Conservation (phyloP, 2,329 filamentous ascomycete genomes). For the Aspergillus alliaceus region DNA sequence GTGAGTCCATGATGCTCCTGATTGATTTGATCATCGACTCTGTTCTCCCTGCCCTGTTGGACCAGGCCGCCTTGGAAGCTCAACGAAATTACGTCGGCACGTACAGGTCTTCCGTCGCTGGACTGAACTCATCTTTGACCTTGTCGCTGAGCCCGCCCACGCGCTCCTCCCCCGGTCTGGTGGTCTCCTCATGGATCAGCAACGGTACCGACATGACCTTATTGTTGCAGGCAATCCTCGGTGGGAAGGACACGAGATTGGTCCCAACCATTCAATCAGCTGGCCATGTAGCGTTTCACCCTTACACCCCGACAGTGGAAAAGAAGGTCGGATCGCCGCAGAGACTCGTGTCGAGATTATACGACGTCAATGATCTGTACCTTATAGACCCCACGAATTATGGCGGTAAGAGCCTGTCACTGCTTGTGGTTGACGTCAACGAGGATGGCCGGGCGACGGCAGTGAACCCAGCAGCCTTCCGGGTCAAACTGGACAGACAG, state of each 20-base stretch:
- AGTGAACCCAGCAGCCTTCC: constrained; percentile 18
- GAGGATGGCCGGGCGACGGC: constrained; percentile 22
- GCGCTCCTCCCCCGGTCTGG: constrained; percentile 21
- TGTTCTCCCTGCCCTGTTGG: constrained; percentile 33
- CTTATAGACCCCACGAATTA: constrained; percentile 21
- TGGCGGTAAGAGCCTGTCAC: constrained; percentile 21
- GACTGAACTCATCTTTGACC: constrained; percentile 28
- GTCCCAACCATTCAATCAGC: constrained; percentile 19
- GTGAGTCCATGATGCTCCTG: constrained; percentile 12
- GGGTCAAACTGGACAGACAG: constrained; percentile 14
- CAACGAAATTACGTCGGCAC: constrained; percentile 25
- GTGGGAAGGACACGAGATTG: constrained; percentile 14
- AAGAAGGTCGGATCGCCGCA: constrained; percentile 1
- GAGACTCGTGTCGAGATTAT: constrained; percentile 17
- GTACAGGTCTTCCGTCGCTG: constrained; percentile 23
- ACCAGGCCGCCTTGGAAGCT: constrained; percentile 31
- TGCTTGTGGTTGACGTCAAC: constrained; percentile 29
- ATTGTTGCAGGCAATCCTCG: not conserved
- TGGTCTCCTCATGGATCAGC: constrained; percentile 29
- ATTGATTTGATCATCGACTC: constrained; percentile 27
- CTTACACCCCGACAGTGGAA: constrained; percentile 11
- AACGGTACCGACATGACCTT: constrained; percentile 31
- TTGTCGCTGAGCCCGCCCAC: constrained; percentile 4
- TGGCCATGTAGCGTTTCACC: constrained; percentile 21
- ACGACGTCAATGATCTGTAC: constrained; percentile 18